phyloP scores from a whole-genome alignment of 2,329 filamentous ascomycete genomes.

The Cordyceps militaris region DNA sequence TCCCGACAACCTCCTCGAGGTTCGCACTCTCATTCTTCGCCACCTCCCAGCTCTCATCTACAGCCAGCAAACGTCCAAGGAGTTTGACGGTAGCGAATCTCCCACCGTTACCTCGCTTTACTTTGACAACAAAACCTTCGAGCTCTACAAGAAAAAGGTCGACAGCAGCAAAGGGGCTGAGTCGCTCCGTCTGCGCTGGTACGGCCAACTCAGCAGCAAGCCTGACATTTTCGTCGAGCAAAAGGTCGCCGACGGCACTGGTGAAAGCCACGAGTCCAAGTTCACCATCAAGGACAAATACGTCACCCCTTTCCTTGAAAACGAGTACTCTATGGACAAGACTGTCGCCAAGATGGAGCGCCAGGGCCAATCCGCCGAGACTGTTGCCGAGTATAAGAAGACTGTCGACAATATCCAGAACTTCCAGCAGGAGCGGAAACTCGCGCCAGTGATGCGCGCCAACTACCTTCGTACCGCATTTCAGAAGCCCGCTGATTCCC shows the following conservation, averaged over 20 bases:
- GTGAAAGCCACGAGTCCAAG: constrained; percentile 69
- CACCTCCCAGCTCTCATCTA: constrained; percentile 88
- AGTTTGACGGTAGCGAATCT: constrained; percentile 73
- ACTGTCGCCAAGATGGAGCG: constrained; percentile 79
- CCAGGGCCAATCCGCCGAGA: constrained; percentile 57
- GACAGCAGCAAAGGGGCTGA: constrained; percentile 65
- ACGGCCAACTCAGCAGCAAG: constrained; percentile 70
- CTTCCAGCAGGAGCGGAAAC: constrained; percentile 68
- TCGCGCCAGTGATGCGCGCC: constrained; percentile 80
- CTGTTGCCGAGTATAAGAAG: constrained; percentile 61
- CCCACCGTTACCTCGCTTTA: constrained; percentile 93
- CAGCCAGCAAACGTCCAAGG: constrained; percentile 77
- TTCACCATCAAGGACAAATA: constrained; percentile 93
- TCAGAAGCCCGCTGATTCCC: constrained; percentile 88
- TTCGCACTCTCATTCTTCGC: constrained; percentile 91
- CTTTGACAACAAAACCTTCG: constrained; percentile 83
- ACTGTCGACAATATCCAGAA: constrained; percentile 71
- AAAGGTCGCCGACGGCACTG: constrained; percentile 73
- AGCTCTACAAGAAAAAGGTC: constrained; percentile 80
- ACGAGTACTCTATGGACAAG: constrained; percentile 89
- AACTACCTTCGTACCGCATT: constrained; percentile 94
- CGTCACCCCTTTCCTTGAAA: constrained; percentile 76
- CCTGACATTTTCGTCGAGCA: constrained; percentile 84
- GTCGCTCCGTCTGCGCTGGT: constrained; percentile 85
- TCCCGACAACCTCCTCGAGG: constrained; percentile 87